Base-by-base conservation (phyloP, 2,329 filamentous ascomycete genomes). In the Onygena corvina region DNA sequence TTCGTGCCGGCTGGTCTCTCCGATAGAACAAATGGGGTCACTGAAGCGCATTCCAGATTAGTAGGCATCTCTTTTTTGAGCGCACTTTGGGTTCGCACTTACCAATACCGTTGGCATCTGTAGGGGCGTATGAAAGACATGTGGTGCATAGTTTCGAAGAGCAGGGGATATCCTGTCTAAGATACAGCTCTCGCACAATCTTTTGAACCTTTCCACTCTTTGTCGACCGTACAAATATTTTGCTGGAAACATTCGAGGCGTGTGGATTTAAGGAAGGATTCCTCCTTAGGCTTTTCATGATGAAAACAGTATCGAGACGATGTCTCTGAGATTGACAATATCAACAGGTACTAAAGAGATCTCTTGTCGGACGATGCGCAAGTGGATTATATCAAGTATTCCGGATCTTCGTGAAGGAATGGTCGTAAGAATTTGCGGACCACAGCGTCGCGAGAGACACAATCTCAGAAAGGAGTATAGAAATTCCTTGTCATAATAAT, bases 141-240 rank as follows among this genome's bases (percentile, higher is more conserved):
- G 68, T 70, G 53, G 76, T 76, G 72, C 92, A 98, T 38, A 98
- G 73, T 66, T 83, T 84, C 21, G 90, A 96, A 29, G 90, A 95
- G 71, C 92, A 98, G 46, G 92, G 90, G 61, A 98, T 96, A 66
- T 98, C 92, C 70, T 90, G 86, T 66, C 92, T 81, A 53, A 98
- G 76, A 68, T 98, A 98, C 55, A 96, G 77, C 72, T 98, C 92
- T 61, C 89, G 81, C 57, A 98, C 92, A 62, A 98, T 93, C 75
- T 98, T 98, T 68, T 96, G 92, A 52, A 96, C 90, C 72, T 95
- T 95, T 67, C 92, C 92, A 67, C 81, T 92, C 68, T 86, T 89
- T 44, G 90, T 94, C 21, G 92, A 95, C 53, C 92, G 80, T 55
- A 98, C 86, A 64, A 93, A 98, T 60, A 93, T 81, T 71, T 96